phyloP scores from a whole-genome alignment of 1,284 basidiomycete genomes.

The Ustilago trichophora region DNA sequence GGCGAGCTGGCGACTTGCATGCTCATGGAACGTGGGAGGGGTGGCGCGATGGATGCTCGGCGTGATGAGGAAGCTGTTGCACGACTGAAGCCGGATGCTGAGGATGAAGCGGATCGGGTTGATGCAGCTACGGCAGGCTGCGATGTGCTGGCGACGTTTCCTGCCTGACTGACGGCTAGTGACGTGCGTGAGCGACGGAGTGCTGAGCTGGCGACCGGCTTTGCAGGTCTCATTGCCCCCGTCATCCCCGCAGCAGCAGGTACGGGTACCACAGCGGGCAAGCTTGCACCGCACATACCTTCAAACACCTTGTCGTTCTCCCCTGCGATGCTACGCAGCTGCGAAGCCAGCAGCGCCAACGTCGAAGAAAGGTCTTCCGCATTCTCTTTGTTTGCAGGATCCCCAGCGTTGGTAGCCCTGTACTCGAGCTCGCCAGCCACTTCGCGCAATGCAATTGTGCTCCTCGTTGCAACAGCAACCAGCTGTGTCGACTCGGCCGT shows the following conservation, averaged over 20 bases:
- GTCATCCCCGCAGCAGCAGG: too few relatives aligned
- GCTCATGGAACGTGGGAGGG: conserved; percentile 20
- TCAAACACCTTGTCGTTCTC: conserved; percentile 74
- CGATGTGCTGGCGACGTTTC: background rate
- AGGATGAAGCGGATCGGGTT: conserved; percentile 8
- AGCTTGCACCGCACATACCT: conserved; percentile 69
- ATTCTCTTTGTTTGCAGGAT: conserved; percentile 67
- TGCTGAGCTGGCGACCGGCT: conserved; percentile 10
- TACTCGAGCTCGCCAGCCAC: conserved; percentile 73
- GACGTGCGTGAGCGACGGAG: conserved; percentile 19
- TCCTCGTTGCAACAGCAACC: conserved; percentile 80
- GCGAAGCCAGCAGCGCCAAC: conserved; percentile 63
- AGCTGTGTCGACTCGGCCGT: conserved; percentile 76
- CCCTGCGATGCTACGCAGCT: conserved; percentile 64
- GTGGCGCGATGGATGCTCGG: conserved; percentile 4
- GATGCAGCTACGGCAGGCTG: background rate
- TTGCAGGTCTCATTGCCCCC: conserved; percentile 1
- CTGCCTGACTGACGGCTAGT: conserved; percentile 4
- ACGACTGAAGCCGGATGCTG: background rate
- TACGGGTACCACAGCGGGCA: conserved; percentile 66
- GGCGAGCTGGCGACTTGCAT: conserved; percentile 29
- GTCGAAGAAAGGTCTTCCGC: conserved; percentile 69
- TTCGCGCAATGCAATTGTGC: conserved; percentile 77
- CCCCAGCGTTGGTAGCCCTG: conserved; percentile 66
- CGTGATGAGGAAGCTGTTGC: conserved; percentile 1